Percentiles rank a stretch among this genome's conserved stretches.
These are phyloP conservation scores for Polyplosphaeria fusca DNA, from an alignment of 495 filamentous ascomycete species.

Conservation along the genomic window DNA sequence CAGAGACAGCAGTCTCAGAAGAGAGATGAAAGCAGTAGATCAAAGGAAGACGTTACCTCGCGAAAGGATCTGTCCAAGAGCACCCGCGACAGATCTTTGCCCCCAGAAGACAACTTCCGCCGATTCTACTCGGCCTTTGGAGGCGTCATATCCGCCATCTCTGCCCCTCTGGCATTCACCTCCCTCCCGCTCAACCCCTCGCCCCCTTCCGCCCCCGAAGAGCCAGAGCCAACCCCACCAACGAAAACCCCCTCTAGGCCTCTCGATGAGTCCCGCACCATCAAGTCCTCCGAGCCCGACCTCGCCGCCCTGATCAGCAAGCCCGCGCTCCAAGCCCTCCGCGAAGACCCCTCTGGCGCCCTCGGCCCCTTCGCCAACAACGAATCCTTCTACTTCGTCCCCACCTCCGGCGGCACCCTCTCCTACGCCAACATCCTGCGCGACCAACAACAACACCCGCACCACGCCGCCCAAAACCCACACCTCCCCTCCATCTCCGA, in stretches of 20 bases:
- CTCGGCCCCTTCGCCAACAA: constrained; percentile 50
- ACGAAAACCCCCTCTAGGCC: constrained; percentile 6
- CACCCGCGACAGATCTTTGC: constrained; percentile 14
- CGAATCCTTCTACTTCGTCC: constrained; percentile 94
- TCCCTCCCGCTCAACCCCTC: constrained; percentile 68
- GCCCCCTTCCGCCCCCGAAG: constrained; percentile 26
- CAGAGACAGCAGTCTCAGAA: constrained; percentile 19
- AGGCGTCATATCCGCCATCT: constrained; percentile 74
- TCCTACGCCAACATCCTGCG: constrained; percentile 85
- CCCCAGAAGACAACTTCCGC: constrained; percentile 76
- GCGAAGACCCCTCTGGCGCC: constrained; percentile 45
- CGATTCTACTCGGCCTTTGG: constrained; percentile 88
- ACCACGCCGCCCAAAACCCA: constrained; percentile 44
- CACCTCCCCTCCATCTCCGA: constrained; percentile 47
- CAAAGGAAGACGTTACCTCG: constrained; percentile 10
- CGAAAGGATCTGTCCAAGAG: constrained; percentile 13
- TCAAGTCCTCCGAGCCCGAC: constrained; percentile 63
- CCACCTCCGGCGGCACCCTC: constrained; percentile 79
- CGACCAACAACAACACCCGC: constrained; percentile 65
- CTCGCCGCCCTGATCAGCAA: constrained; percentile 72
- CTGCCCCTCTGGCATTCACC: constrained; percentile 85
- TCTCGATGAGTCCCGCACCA: constrained; percentile 15
- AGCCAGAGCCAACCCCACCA: constrained; percentile 3
- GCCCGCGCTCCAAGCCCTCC: constrained; percentile 70
- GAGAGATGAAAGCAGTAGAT: constrained; percentile 2